A percentile compares a stretch with the other conserved stretches of the same genome.
Evolutionary conservation across 2,329 filamentous ascomycete genomes (phyloP).

Genomic region (Penicillium concentricum): DNA sequence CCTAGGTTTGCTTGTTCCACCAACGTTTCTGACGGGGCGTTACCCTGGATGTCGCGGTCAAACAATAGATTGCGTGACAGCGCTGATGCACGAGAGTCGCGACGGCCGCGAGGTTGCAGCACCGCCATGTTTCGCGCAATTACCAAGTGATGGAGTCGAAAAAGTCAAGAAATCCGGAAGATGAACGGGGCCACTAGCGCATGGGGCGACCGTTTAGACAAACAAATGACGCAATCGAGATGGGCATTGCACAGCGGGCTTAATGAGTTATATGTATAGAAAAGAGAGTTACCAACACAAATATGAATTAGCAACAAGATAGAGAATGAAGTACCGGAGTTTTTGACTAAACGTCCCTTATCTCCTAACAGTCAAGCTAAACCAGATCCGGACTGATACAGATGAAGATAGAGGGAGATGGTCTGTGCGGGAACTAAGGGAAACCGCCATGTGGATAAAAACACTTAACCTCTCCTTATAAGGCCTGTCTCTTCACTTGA

Average conservation of each 20-base stretch:
- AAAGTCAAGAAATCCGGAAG: constrained; percentile 11
- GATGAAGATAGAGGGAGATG: background rate
- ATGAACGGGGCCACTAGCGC: constrained; percentile 19
- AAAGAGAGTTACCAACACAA: background rate
- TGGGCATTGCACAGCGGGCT: background rate
- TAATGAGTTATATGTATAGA: background rate
- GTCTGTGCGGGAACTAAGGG: background rate
- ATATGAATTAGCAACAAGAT: constrained; percentile 7
- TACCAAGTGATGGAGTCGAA: background rate
- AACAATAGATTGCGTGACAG: constrained; percentile 24
- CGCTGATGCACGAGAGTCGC: constrained; percentile 29
- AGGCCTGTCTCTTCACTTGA: background rate
- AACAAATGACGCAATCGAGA: constrained; percentile 21
- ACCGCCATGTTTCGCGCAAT: constrained; percentile 28
- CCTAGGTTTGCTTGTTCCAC: constrained; percentile 31
- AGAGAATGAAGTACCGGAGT: background rate
- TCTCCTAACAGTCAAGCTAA: constrained; percentile 1
- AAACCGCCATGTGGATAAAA: background rate
- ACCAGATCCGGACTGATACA: constrained; percentile 5
- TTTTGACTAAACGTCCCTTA: constrained; percentile 10
- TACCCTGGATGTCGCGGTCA: constrained; percentile 20
- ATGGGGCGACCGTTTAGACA: constrained; percentile 9
- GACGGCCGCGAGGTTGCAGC: constrained; percentile 30
- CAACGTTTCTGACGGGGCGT: constrained; percentile 19
- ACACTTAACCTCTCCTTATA: background rate